A percentile compares a stretch with the other conserved stretches of the same genome.
phyloP scores from a whole-genome alignment of 169 alveolate genomes.

The Plasmodium fragile region DNA sequence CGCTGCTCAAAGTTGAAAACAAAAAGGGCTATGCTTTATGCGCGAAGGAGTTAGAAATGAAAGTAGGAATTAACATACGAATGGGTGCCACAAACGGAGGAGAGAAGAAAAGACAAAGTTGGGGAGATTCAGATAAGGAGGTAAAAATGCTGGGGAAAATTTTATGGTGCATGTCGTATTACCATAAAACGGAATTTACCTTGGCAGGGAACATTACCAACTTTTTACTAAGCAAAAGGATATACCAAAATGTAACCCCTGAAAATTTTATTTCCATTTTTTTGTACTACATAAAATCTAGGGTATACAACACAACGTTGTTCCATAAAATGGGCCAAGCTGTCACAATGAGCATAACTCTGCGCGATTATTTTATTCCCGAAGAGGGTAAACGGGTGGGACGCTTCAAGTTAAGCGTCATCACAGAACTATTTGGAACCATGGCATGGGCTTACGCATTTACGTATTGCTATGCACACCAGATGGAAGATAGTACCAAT shows the following conservation, averaged over 20 bases:
- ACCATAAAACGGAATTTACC: constrained; percentile 64
- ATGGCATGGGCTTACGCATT: constrained; percentile 79
- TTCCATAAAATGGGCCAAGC: constrained; percentile 46
- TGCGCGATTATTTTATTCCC: constrained; percentile 10
- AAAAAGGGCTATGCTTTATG: constrained; percentile 17
- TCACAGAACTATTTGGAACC: constrained; percentile 64
- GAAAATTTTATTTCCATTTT: constrained; percentile 72
- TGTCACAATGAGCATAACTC: constrained; percentile 12
- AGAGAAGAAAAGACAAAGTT: not conserved
- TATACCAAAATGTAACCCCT: constrained; percentile 30
- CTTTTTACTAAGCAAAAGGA: constrained; percentile 32
- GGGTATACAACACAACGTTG: constrained; percentile 39
- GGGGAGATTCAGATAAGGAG: constrained; percentile 13
- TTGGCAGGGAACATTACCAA: constrained; percentile 25
- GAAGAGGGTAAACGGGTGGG: not conserved
- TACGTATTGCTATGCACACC: constrained; percentile 15
- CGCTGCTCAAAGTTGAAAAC: constrained; percentile 64
- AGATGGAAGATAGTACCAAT: not conserved
- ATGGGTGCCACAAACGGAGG: constrained; percentile 11
- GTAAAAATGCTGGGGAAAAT: constrained; percentile 55
- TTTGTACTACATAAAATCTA: constrained; percentile 67
- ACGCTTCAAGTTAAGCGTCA: constrained; percentile 24
- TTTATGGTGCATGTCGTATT: constrained; percentile 75
- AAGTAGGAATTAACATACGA: not conserved
- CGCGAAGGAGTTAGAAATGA: constrained; percentile 8